These are phyloP conservation scores for Colletotrichum sp. DNA, from an alignment of 2,329 filamentous ascomycete species.

Conservation along the genomic window DNA sequence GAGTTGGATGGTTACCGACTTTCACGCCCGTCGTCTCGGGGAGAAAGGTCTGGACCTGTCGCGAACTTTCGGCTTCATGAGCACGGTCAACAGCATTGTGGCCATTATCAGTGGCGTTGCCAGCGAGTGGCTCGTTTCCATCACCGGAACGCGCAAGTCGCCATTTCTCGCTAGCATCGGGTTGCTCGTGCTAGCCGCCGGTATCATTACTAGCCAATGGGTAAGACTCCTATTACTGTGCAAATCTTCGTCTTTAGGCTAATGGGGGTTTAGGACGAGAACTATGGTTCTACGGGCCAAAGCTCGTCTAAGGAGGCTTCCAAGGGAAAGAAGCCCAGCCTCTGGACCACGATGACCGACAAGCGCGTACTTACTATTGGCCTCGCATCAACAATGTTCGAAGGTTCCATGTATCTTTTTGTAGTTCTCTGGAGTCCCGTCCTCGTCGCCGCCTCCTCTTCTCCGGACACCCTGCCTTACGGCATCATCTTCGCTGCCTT, in stretches of 20 bases:
- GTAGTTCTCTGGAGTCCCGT: constrained; percentile 65
- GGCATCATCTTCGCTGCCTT: constrained; percentile 62
- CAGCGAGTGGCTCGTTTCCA: constrained; percentile 54
- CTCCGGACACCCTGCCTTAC: constrained; percentile 38
- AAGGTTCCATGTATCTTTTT: constrained; percentile 64
- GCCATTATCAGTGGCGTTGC: constrained; percentile 57
- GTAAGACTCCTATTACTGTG: constrained; percentile 27
- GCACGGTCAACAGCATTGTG: constrained; percentile 58
- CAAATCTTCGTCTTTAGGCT: neutral
- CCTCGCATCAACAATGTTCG: constrained; percentile 59
- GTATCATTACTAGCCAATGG: constrained; percentile 52
- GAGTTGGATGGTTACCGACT: constrained; percentile 66
- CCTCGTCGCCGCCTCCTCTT: constrained; percentile 40
- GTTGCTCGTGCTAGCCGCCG: constrained; percentile 45
- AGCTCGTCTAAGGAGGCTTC: neutral
- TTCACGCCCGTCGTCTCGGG: constrained; percentile 46
- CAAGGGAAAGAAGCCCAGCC: constrained; percentile 16
- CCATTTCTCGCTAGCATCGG: constrained; percentile 49
- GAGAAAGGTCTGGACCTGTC: constrained; percentile 47
- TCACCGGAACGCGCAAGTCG: constrained; percentile 51
- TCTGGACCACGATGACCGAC: constrained; percentile 36
- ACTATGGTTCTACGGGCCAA: constrained; percentile 44
- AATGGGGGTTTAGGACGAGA: constrained; percentile 44
- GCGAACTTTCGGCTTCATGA: constrained; percentile 55
- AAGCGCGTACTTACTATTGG: constrained; percentile 54